Percentiles rank a stretch among this genome's conserved stretches.
Conservation (phyloP, 179 eudicot species). For the Beta corolliflora region DNA sequence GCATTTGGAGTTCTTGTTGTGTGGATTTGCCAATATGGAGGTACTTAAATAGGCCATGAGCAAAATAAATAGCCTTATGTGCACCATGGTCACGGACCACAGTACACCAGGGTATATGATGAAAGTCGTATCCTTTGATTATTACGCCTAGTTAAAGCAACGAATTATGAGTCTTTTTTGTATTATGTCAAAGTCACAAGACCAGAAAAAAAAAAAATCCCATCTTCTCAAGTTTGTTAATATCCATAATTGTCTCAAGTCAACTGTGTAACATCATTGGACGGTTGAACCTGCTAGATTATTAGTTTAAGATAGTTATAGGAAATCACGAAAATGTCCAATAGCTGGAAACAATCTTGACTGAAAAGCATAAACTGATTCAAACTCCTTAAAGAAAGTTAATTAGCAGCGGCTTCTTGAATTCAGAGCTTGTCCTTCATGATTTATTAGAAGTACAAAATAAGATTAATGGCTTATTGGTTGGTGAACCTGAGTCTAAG, state of each 20-base stretch:
- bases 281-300: neutral
- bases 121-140: no score
- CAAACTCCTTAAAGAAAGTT: neutral
- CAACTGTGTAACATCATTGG: neutral
- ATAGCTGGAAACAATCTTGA: neutral
- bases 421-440: neutral
- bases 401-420: neutral
- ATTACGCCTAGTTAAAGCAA: no score
- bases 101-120: no score
- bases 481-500: neutral
- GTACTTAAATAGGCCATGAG: no score
- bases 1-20: no score
- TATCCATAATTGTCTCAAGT: neutral
- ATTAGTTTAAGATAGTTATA: neutral
- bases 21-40: no score
- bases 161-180: no score
- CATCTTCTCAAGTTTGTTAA: neutral
- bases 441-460: neutral
- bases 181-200: no score
- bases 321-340: neutral
- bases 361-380: neutral
- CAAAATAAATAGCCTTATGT: no score
- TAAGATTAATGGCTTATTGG: neutral
- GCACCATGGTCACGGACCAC: no score
- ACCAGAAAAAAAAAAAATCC: neutral